phyloP scores from a whole-genome alignment of 768 basidiomycete species.

The Termitomyces titanicus region DNA sequence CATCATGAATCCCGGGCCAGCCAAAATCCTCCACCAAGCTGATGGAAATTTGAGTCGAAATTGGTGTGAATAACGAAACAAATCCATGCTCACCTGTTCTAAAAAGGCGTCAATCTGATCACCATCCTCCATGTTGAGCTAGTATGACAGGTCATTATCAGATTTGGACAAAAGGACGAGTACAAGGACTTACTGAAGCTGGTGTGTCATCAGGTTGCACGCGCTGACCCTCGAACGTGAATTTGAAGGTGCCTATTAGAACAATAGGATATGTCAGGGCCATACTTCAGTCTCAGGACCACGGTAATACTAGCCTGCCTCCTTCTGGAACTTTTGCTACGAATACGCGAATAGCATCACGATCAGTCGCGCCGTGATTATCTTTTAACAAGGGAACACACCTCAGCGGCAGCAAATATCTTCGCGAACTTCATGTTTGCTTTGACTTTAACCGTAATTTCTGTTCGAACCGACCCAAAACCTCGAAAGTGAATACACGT shows the following conservation, averaged over 20 bases:
- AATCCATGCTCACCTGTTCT: conserved; percentile 13
- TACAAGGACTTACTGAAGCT: conserved; percentile 35
- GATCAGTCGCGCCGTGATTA: background rate
- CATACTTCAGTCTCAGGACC: background rate
- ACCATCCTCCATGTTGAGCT: conserved; percentile 20
- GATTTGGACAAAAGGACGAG: background rate
- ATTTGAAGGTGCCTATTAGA: conserved; percentile 57
- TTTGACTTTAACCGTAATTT: conserved; percentile 66
- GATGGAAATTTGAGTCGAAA: background rate
- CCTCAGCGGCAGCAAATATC: conserved; percentile 67
- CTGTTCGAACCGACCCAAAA: conserved; percentile 27
- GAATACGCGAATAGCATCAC: background rate
- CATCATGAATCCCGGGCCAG: conserved; percentile 5
- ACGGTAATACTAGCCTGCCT: conserved; percentile 34
- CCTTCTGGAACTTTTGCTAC: conserved; percentile 59
- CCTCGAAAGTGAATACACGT: background rate
- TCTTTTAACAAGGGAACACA: conserved; percentile 24
- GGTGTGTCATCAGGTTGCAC: conserved; percentile 49
- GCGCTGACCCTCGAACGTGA: conserved; percentile 52
- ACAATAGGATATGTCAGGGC: background rate
- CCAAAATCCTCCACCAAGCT: conserved; percentile 16
- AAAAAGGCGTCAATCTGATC: conserved; percentile 20
- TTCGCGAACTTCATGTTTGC: conserved; percentile 59
- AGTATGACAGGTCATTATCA: background rate
- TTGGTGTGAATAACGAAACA: background rate